Conservation (phyloP, 495 filamentous ascomycete species). For the Friedmanniomyces endolithicus region DNA sequence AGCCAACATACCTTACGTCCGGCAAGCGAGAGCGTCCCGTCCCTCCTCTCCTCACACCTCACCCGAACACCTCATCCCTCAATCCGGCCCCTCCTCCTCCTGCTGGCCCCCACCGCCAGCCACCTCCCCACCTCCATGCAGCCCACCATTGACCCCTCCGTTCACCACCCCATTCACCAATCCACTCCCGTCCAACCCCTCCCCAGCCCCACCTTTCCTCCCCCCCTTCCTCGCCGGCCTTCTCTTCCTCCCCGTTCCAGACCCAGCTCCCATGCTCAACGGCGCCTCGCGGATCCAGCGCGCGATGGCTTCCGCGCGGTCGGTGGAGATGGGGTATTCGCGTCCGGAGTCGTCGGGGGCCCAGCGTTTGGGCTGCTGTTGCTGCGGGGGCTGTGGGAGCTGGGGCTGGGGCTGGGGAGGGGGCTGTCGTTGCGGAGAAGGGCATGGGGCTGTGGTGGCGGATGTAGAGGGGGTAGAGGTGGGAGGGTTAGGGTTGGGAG, state of each 20-base stretch:
- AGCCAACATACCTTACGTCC: no score
- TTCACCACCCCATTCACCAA: not conserved
- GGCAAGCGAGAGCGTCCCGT: no score
- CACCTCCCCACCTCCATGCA: no score
- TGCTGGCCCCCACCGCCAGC: no score
- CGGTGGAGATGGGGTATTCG: conserved; percentile 57
- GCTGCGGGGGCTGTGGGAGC: conserved; percentile 8
- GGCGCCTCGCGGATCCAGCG: conserved; percentile 60
- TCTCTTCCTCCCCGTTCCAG: conserved; percentile 17
- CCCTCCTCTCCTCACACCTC: no score
- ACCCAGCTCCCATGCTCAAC: conserved; percentile 11
- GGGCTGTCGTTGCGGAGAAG: no score
- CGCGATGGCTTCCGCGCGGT: conserved; percentile 52
- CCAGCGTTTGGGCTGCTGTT: conserved; percentile 43
- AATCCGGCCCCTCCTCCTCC: no score
- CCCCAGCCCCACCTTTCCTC: conserved; percentile 4
- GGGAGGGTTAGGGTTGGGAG: no score
- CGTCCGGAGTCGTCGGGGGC: conserved; percentile 47
- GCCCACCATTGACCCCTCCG: no score
- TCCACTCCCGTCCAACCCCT: not conserved
- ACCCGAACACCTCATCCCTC: no score
- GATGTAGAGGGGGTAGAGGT: no score
- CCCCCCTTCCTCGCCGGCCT: conserved; percentile 20
- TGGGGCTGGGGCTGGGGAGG: not conserved
- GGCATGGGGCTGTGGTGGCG: no score